phyloP scores from a whole-genome alignment of 768 basidiomycete genomes.

The Rhodotorula paludigena region DNA sequence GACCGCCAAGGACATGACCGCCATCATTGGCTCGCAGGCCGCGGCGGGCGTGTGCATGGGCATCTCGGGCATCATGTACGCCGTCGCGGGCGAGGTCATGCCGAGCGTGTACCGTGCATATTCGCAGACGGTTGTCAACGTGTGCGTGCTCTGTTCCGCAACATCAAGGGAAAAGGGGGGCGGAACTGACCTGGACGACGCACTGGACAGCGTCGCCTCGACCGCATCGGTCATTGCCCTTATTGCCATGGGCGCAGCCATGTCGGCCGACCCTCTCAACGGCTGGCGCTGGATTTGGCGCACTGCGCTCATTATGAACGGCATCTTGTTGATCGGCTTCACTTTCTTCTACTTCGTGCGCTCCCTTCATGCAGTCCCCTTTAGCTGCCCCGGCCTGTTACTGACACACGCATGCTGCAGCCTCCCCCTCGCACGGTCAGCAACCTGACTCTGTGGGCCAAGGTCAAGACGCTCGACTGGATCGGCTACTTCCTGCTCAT shows the following conservation, averaged over 20 bases:
- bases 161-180: too few relatives aligned
- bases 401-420: neutral
- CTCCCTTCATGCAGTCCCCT: neutral
- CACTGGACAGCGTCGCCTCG: neutral
- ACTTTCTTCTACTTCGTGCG: neutral
- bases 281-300: constrained; percentile 19
- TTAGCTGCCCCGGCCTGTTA: neutral
- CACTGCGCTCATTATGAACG: neutral
- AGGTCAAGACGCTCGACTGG: constrained; percentile 12
- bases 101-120: constrained; percentile 6
- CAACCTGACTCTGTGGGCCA: neutral
- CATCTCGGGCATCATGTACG: constrained; percentile 11
- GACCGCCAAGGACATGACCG: neutral
- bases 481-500: constrained; percentile 21
- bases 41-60: neutral
- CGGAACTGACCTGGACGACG: too few relatives aligned
- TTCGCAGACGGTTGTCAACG: neutral
- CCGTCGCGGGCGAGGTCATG: constrained; percentile 1
- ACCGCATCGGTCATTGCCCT: neutral
- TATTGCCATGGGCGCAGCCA: constrained; percentile 1
- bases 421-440: constrained; percentile 11
- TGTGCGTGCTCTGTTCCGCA: neutral
- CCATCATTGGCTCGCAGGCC: constrained; percentile 3
- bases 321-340: constrained; percentile 9
- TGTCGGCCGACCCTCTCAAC: neutral